Evolutionary conservation across 331 rosid genomes (phyloP), one percentile per base, ranked within the genome.

Genomic region (Cydonia oblonga): DNA sequence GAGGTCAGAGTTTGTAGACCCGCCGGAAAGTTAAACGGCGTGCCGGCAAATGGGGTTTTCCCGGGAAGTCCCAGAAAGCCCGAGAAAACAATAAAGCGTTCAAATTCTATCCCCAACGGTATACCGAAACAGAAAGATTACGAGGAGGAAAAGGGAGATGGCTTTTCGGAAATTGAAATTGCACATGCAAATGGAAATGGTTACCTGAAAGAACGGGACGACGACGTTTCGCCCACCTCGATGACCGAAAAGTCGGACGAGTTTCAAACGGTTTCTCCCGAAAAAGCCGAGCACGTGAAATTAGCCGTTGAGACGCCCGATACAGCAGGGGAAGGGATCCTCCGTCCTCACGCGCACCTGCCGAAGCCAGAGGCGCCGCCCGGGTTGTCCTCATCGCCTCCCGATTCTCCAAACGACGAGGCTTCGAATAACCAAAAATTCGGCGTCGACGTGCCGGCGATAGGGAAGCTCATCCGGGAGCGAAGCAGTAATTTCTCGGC

Each of bases 341-440:
- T 83, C 19, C 84, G 64, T 60, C 91, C 91, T 51, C 89, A 89
- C 72, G 84, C 85, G 1, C 82, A 77, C 13, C 96, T 95, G 51
- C 98, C 98, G 1, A 74, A 78, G 56, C 98, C 98, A 23, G 81
- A 80, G 49, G 82, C 86, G 0, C 92, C 97, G 4, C 96, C 86
- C 4, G 90, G 82, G 8, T 19, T 80, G 8, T 72, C 22, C 0
- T 15, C 26, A 23, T 18, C 62, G 29, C 64, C 79, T 12, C 46
- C 69, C 1, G 12, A 46, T 62, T 1, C 32, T 5, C 33, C 61
- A 22, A 49, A 6, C 62, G 69, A 26, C 72, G 74, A n/a, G 26
- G 81, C 63, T 65, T 57, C 76, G 1, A 46, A 66, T 0, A 19
- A 18, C 64, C 58, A 57, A 20, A 71, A 64, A 23, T 60, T 75